phyloP scores from a whole-genome alignment of 176 grass and related monocot genomes.

The Carex kokanica region DNA sequence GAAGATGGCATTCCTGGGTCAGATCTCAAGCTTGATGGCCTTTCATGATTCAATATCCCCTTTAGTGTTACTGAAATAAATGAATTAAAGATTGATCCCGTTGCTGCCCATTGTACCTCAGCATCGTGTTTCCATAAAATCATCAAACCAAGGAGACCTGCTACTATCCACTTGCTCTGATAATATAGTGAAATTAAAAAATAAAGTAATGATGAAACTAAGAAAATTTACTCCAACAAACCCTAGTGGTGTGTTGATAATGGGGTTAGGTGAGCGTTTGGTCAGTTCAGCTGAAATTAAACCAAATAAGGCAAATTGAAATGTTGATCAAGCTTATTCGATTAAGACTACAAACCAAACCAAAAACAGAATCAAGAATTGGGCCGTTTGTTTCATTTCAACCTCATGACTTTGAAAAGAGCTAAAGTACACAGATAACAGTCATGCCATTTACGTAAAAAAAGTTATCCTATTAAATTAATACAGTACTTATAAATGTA shows the following conservation, averaged over 20 bases:
- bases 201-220: not conserved
- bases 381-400: not conserved
- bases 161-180: conserved; percentile 90
- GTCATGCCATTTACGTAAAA: no score
- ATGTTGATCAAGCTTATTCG: not conserved
- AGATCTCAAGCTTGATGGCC: conserved; percentile 56
- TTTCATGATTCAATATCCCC: conserved; percentile 67
- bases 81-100: conserved; percentile 50
- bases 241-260: not conserved
- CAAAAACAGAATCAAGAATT: conserved; percentile 1
- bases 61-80: conserved; percentile 52
- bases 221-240: not conserved
- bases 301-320: not conserved
- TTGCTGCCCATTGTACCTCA: conserved; percentile 56
- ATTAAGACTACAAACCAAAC: not conserved
- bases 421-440: not conserved
- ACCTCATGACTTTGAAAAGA: not conserved
- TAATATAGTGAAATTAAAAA: not conserved
- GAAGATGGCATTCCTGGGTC: conserved; percentile 97
- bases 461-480: no score
- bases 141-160: conserved; percentile 41
- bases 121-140: conserved; percentile 68
- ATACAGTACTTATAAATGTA: not conserved
- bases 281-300: not conserved
- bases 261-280: not conserved